Percentiles rank a stretch among this genome's conserved stretches.
phyloP scores from a whole-genome alignment of 2,329 filamentous ascomycete genomes.

The Sarocladiaceae sp. region DNA sequence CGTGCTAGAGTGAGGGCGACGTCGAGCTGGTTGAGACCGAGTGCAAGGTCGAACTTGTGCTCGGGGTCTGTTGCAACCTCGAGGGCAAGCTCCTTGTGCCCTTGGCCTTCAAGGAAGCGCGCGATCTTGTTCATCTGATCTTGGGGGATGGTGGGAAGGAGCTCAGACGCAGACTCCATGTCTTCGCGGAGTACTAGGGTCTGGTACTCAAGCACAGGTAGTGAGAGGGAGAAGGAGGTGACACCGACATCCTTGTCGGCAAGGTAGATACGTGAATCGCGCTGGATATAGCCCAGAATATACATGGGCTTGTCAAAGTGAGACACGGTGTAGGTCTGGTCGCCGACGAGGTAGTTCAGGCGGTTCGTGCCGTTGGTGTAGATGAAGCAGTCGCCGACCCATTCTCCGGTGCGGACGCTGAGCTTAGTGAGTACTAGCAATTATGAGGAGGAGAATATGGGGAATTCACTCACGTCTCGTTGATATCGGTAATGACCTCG shows the following conservation, averaged over 20 bases:
- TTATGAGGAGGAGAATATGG: no score
- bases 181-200: slow-evolving; percentile 91
- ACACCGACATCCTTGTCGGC: slow-evolving; percentile 93
- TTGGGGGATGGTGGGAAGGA: slow-evolving; percentile 76
- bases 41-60: slow-evolving; percentile 90
- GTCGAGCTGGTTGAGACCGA: slow-evolving; percentile 75
- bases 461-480: slow-evolving; percentile 58
- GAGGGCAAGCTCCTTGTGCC: slow-evolving; percentile 90
- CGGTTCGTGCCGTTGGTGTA: slow-evolving; percentile 97
- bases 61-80: slow-evolving; percentile 92
- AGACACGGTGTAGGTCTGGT: slow-evolving; percentile 95
- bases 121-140: slow-evolving; percentile 98
- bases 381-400: slow-evolving; percentile 98
- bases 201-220: slow-evolving; percentile 93
- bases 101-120: slow-evolving; percentile 93
- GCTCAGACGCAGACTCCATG: slow-evolving; percentile 81
- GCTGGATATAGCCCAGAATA: slow-evolving; percentile 86
- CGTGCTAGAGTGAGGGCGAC: slow-evolving; percentile 80
- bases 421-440: not conserved
- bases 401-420: slow-evolving; percentile 87
- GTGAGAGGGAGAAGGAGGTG: slow-evolving; percentile 82
- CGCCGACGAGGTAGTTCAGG: slow-evolving; percentile 94
- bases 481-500: slow-evolving; percentile 92
- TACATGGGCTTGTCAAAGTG: slow-evolving; percentile 97
- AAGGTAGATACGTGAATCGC: slow-evolving; percentile 92